phyloP scores from a whole-genome alignment of 2,329 filamentous ascomycete species.

The Fusarium sp. region DNA sequence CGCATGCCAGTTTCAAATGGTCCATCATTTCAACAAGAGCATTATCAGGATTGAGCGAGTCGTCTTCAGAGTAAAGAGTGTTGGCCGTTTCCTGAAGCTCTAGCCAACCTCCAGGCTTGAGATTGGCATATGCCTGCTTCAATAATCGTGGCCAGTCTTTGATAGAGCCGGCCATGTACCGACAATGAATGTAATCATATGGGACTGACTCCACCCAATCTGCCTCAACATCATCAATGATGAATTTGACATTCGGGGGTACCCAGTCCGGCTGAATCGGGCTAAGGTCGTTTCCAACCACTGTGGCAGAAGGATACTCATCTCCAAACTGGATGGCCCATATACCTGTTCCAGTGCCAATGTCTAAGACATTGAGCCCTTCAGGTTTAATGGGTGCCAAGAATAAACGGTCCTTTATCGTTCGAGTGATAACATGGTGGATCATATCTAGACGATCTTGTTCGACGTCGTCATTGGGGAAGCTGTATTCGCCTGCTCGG shows the following conservation, averaged over 20 bases:
- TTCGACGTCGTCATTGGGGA: slow-evolving; percentile 58
- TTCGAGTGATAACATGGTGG: slow-evolving; percentile 54
- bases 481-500: slow-evolving; percentile 55
- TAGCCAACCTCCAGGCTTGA: slow-evolving; percentile 64
- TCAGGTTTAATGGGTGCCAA: slow-evolving; percentile 56
- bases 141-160: slow-evolving; percentile 51
- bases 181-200: slow-evolving; percentile 56
- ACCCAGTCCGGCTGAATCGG: slow-evolving; percentile 64
- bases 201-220: slow-evolving; percentile 60
- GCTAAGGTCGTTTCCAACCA: slow-evolving; percentile 58
- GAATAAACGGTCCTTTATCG: slow-evolving; percentile 55
- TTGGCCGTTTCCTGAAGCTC: slow-evolving; percentile 62
- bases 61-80: slow-evolving; percentile 57
- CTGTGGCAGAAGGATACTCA: slow-evolving; percentile 53
- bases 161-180: slow-evolving; percentile 55
- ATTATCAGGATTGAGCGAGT: slow-evolving; percentile 55
- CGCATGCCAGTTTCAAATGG: slow-evolving; percentile 45
- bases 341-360: slow-evolving; percentile 62
- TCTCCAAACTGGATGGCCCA: slow-evolving; percentile 65
- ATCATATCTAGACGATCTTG: slow-evolving; percentile 58
- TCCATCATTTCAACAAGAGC: slow-evolving; percentile 52
- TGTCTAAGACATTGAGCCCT: slow-evolving; percentile 59
- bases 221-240: slow-evolving; percentile 72
- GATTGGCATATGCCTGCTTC: slow-evolving; percentile 50
- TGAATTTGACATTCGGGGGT: slow-evolving; percentile 70